Evolutionary conservation across 1,284 basidiomycete genomes (phyloP).

Genomic region (Apiotrichum siamense): DNA sequence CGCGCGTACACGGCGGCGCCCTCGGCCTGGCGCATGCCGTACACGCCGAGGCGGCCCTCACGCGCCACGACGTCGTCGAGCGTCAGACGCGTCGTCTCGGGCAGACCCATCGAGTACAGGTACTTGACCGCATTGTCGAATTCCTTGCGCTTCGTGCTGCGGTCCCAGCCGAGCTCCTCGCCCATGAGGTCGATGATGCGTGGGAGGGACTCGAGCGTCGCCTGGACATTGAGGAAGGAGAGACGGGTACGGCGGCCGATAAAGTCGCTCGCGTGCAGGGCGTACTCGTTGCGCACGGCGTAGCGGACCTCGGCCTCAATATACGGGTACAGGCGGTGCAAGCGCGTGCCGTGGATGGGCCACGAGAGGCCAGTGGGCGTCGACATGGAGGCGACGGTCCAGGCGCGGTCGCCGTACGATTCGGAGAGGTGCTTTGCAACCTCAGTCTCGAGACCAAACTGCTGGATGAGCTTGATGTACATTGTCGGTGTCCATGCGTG

Average conservation of each 20-base stretch:
- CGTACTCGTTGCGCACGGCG: slow-evolving; percentile 85
- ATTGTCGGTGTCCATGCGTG: slow-evolving; percentile 93
- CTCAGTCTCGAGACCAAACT: slow-evolving; percentile 82
- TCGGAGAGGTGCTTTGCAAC: slow-evolving; percentile 90
- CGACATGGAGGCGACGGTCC: slow-evolving; percentile 82
- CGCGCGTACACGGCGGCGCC: slow-evolving; percentile 52
- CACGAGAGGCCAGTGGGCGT: slow-evolving; percentile 62
- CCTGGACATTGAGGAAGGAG: slow-evolving; percentile 86
- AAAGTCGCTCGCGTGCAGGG: slow-evolving; percentile 82
- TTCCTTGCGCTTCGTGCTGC: slow-evolving; percentile 56
- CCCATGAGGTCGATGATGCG: slow-evolving; percentile 87
- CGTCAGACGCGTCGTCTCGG: slow-evolving; percentile 49
- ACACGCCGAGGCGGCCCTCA: slow-evolving; percentile 27
- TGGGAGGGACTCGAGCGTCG: slow-evolving; percentile 77
- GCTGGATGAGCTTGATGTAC: slow-evolving; percentile 94
- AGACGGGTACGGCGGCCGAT: slow-evolving; percentile 85
- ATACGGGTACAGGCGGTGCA: slow-evolving; percentile 74
- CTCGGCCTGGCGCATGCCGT: slow-evolving; percentile 34
- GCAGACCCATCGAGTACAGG: slow-evolving; percentile 70
- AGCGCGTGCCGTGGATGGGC: slow-evolving; percentile 78
- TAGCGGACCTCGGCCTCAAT: slow-evolving; percentile 93
- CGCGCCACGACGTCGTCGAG: slow-evolving; percentile 38
- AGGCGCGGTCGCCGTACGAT: slow-evolving; percentile 87
- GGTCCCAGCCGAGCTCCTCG: slow-evolving; percentile 73
- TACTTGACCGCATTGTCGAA: slow-evolving; percentile 60